Evolutionary conservation across 352 stramenopile species (phyloP).

Genomic region (Pythium biforme): DNA sequence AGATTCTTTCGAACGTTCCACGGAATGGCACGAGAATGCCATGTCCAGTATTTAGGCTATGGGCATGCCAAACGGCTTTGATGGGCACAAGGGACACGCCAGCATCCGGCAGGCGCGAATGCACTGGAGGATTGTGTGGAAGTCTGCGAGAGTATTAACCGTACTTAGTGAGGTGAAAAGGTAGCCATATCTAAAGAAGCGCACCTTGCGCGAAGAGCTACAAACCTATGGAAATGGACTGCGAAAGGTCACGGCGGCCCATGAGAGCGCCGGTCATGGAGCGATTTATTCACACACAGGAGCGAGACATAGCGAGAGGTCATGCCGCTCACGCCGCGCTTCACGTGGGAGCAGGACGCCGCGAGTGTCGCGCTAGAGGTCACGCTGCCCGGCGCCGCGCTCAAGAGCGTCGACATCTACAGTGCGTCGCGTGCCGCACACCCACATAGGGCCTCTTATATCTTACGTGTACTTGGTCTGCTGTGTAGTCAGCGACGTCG

Average conservation of each 20-base stretch:
- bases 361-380: constrained; percentile 50
- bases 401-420: constrained; percentile 67
- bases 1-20: too few relatives aligned
- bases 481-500: constrained; percentile 61
- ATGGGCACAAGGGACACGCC: too few relatives aligned
- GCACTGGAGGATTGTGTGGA: too few relatives aligned
- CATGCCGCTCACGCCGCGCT: constrained; percentile 73
- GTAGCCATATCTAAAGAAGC: background rate
- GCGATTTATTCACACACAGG: background rate
- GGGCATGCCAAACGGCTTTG: too few relatives aligned
- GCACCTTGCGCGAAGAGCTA: background rate
- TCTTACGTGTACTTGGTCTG: background rate
- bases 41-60: too few relatives aligned
- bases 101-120: too few relatives aligned
- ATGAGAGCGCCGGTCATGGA: too few relatives aligned
- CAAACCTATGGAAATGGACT: background rate
- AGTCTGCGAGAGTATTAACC: too few relatives aligned
- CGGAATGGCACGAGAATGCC: too few relatives aligned
- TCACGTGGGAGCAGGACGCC: constrained; percentile 63
- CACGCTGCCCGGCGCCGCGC: constrained; percentile 42
- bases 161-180: background rate
- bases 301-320: background rate
- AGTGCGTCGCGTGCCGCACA: constrained; percentile 31
- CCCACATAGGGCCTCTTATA: background rate
- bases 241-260: constrained; percentile 2